Conservation (phyloP, 1,284 basidiomycete genomes). For the Salmacisia buchloeana region DNA sequence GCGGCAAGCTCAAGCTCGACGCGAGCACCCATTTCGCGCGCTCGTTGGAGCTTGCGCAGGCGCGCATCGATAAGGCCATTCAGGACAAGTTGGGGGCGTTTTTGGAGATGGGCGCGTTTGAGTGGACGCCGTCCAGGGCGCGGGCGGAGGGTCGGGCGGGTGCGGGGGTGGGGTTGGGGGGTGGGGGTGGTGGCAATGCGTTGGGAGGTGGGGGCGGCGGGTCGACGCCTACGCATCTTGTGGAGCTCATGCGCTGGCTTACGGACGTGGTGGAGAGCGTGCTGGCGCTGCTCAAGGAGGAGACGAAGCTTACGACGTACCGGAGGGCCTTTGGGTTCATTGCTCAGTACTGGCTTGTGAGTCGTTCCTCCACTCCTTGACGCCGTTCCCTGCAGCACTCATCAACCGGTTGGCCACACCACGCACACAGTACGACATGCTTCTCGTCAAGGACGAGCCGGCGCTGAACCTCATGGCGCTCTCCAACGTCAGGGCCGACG, state of each 20-base stretch:
- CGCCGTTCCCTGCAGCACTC: not conserved
- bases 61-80: constrained; percentile 76
- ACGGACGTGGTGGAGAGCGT: constrained; percentile 93
- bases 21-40: constrained; percentile 65
- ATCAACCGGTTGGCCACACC: not conserved
- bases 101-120: constrained; percentile 87
- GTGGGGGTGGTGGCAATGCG: too few relatives aligned
- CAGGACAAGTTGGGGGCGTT: constrained; percentile 92
- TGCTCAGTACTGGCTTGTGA: constrained; percentile 76
- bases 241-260: constrained; percentile 92
- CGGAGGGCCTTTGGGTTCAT: constrained; percentile 77
- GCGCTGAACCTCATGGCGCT: constrained; percentile 16
- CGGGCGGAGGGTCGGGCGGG: not conserved
- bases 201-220: not conserved
- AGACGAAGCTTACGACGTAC: constrained; percentile 82
- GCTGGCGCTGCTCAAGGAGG: constrained; percentile 66
- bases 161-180: not conserved
- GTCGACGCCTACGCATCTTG: constrained; percentile 80
- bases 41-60: constrained; percentile 67
- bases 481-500: constrained; percentile 20
- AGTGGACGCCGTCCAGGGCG: constrained; percentile 68
- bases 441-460: constrained; percentile 20
- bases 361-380: constrained; percentile 13
- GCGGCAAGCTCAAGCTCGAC: constrained; percentile 69
- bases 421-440: not conserved